A percentile compares a stretch with the other conserved stretches of the same genome.
phyloP scores from a whole-genome alignment of 768 basidiomycete species.

The Rhizopogon sp. region DNA sequence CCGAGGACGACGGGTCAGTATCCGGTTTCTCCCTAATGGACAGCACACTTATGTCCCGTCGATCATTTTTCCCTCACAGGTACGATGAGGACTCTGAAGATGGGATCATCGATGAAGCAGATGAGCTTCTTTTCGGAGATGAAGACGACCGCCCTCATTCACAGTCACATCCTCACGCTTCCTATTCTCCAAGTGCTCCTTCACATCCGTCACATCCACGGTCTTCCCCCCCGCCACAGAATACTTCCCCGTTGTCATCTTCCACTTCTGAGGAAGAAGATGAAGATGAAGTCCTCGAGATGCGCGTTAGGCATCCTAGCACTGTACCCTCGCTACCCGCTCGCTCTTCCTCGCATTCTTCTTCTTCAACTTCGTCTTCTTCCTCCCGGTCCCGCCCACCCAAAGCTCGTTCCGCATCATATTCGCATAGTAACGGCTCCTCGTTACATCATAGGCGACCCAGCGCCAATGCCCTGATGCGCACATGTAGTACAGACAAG shows the following conservation, averaged over 20 bases:
- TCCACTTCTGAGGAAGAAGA: conserved; percentile 39
- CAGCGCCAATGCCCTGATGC: conserved; percentile 41
- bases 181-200: conserved; percentile 16
- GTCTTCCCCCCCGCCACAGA: conserved; percentile 15
- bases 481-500: conserved; percentile 29
- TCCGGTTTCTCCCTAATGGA: background rate
- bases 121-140: conserved; percentile 27
- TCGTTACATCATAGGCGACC: conserved; percentile 15
- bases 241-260: conserved; percentile 23
- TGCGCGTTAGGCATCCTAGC: conserved; percentile 38
- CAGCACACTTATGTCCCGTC: background rate
- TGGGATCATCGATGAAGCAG: conserved; percentile 45
- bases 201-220: conserved; percentile 7
- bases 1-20: conserved; percentile 64
- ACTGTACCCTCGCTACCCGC: conserved; percentile 22
- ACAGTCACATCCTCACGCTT: background rate
- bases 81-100: conserved; percentile 71
- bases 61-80: conserved; percentile 27
- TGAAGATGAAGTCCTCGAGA: conserved; percentile 59
- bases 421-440: conserved; percentile 15
- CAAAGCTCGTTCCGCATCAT: conserved; percentile 25
- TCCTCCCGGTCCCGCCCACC: conserved; percentile 23
- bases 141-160: conserved; percentile 15
- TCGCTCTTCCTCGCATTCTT: conserved; percentile 36
- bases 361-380: conserved; percentile 19